Base-by-base conservation (phyloP, 2,329 filamentous ascomycete genomes). In the Ilyonectria mors-panacis region DNA sequence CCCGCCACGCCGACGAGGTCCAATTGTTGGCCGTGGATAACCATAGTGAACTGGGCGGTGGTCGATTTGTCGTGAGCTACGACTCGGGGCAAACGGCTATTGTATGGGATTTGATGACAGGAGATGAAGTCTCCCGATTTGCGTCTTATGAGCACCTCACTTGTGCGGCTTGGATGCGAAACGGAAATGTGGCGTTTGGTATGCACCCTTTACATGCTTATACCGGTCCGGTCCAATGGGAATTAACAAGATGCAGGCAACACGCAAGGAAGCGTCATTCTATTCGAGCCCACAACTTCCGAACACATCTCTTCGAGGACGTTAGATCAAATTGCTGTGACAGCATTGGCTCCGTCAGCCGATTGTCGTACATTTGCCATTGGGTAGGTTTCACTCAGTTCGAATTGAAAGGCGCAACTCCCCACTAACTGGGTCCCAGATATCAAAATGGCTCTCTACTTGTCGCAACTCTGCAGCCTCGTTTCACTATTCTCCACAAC, bases 181-280 rank as follows among this genome's bases (percentile, higher is more conserved):
- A 98, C 82, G 96, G 96, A 61, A 97, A 97, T 82, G 92, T 99
- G 72, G 95, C 94, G 42, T 98, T 98, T 85, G 96, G 95, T 98
- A 86, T 81, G 91, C 77, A 61, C 12, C 42, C 48, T 12, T 15
- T 28, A 48, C 35, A 50, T 15, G 2, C 15, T 12, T 53, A 30
- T 15, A 35, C 30, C 50, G 28, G 42, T 26, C 10, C 28, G 59
- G 28, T 33, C 28, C 26, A 21, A 28, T 35, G n/a, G 50, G 33
- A 73, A 73, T 75, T 75, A 56, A 54, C 45, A 6, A 63, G 6
- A 45, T 53, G 13, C 65, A 98, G 95, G 96, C 64, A 98, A 98
- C 78, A 88, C 91, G 8, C 94, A 97, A 80, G 96, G 96, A 73
- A 96, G 94, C 77, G 92, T 99, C 59, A 97, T 98, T 69, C 85